Evolutionary conservation across 148 eudicot genomes (phyloP).

Genomic region (Pharnaceum exiguum): DNA sequence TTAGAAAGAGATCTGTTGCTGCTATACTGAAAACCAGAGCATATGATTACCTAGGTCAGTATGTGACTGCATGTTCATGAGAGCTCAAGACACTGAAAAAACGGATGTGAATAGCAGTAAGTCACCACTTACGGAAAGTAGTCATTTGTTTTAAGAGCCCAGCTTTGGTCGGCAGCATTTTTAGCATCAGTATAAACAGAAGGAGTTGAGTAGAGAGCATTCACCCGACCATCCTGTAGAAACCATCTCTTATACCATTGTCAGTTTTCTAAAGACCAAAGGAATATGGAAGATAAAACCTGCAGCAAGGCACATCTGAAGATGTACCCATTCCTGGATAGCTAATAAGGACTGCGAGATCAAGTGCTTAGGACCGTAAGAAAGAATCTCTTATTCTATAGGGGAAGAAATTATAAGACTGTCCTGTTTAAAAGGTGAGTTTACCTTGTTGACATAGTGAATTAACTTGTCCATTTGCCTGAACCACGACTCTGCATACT

Average conservation of each 20-base stretch:
- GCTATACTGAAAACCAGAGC: not conserved
- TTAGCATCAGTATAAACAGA: slow-evolving; percentile 86
- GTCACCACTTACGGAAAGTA: slow-evolving; percentile 72
- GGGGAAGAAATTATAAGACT: no score
- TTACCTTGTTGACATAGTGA: slow-evolving; percentile 84
- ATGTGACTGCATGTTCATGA: no score
- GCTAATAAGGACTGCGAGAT: not conserved
- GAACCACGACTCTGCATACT: slow-evolving; percentile 95
- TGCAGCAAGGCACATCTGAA: no score
- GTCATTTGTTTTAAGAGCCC: slow-evolving; percentile 81
- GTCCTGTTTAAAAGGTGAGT: no score
- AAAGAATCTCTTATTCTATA: no score
- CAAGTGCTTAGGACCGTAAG: no score
- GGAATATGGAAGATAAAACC: not conserved
- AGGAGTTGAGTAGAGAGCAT: slow-evolving; percentile 89
- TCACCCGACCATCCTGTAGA: slow-evolving; percentile 79
- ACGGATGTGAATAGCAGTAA: not conserved
- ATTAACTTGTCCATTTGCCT: slow-evolving; percentile 89
- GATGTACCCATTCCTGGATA: not conserved
- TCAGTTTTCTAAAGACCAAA: not conserved
- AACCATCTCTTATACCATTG: not conserved
- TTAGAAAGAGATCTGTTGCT: not conserved
- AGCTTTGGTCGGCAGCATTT: slow-evolving; percentile 49
- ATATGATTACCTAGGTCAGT: no score
- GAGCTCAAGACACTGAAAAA: not conserved